phyloP scores from a whole-genome alignment of 1,284 basidiomycete genomes.

The Irpex sp. region DNA sequence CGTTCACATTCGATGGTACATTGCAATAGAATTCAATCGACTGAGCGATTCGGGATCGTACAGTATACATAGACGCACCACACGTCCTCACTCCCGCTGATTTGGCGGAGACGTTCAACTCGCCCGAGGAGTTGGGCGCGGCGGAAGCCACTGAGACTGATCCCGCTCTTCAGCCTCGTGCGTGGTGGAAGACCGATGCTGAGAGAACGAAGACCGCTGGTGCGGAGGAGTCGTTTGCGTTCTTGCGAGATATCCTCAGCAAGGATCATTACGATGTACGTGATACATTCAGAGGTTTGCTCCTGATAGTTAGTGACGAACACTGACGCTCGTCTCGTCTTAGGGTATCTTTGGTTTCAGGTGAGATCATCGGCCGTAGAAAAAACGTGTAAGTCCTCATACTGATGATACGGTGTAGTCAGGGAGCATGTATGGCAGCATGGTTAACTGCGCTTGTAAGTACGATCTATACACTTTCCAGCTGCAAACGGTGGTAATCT shows the following conservation, averaged over 20 bases:
- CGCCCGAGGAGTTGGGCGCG: slow-evolving; percentile 49
- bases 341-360: slow-evolving; percentile 86
- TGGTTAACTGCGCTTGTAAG: slow-evolving; percentile 68
- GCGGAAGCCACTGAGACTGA: slow-evolving; percentile 52
- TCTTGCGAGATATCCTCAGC: slow-evolving; percentile 46
- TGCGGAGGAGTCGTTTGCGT: slow-evolving; percentile 52
- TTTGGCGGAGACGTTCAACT: slow-evolving; percentile 37
- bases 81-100: slow-evolving; percentile 73
- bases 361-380: slow-evolving; percentile 26
- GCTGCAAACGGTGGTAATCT: not conserved
- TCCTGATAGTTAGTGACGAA: not conserved
- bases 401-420: slow-evolving; percentile 37
- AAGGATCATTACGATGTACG: slow-evolving; percentile 56
- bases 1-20: slow-evolving; percentile 4
- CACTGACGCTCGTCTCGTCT: not conserved
- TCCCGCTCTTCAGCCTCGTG: slow-evolving; percentile 67
- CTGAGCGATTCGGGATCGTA: not conserved
- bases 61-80: slow-evolving; percentile 83
- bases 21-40: no score
- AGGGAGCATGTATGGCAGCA: slow-evolving; percentile 81
- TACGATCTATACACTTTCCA: not conserved
- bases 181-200: slow-evolving; percentile 68
- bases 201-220: slow-evolving; percentile 52
- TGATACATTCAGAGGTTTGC: not conserved
- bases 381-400: not conserved